Conservation (phyloP, 805 yeast genomes). For the Clavispora carvajalis region DNA sequence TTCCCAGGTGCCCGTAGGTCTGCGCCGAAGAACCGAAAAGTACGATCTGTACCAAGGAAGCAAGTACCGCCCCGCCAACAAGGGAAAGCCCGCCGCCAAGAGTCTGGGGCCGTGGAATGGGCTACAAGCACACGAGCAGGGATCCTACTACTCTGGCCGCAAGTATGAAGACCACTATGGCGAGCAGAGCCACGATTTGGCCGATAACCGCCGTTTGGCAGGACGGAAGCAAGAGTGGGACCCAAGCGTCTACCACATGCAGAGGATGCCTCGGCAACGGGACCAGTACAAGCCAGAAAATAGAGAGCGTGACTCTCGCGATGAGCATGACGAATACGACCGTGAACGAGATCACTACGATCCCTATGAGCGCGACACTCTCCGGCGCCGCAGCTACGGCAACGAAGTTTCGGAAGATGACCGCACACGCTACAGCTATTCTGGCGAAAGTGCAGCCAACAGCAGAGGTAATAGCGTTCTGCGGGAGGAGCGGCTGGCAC, state of each 20-base stretch:
- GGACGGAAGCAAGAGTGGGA: neutral
- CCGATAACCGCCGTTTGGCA: neutral
- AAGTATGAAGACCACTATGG: neutral
- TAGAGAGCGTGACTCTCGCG: neutral
- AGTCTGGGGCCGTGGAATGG: too few relatives aligned
- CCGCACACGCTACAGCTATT: neutral
- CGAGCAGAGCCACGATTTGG: neutral
- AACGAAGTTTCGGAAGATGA: neutral
- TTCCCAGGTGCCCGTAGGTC: neutral
- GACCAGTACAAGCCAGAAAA: constrained; percentile 1
- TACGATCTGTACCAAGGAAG: constrained; percentile 13
- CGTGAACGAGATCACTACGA: neutral
- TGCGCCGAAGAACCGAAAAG: constrained; percentile 4
- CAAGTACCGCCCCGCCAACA: constrained; percentile 9
- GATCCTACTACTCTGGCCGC: neutral
- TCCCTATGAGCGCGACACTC: neutral
- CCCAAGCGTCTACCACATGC: neutral
- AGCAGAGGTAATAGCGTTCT: neutral
- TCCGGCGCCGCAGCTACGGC: neutral
- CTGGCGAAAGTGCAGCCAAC: neutral
- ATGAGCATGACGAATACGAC: neutral
- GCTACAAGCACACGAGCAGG: neutral
- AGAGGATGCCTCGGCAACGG: neutral
- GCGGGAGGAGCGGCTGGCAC: neutral
- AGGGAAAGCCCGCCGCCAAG: neutral